Base-by-base conservation (phyloP, 2,329 filamentous ascomycete species). In the Septoria petroselini region DNA sequence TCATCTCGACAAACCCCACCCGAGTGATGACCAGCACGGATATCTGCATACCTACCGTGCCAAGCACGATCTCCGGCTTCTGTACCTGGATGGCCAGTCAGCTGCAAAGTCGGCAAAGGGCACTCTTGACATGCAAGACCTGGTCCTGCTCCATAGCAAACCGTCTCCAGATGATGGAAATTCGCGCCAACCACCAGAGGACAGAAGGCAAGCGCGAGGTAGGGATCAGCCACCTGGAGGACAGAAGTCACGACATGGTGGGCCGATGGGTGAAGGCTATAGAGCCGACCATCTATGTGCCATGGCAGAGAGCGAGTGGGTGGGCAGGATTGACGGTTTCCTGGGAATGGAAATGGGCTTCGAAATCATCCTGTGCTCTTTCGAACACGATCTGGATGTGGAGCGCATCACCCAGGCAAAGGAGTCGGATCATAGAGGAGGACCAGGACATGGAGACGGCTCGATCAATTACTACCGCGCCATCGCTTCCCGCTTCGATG, bases 11-110 rank as follows among this genome's bases (percentile, higher is more conserved):
- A 14, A 48, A 7, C 7, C 23, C 14, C 14, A 35, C 1, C 15
- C 27, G 11, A 25, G 49, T 23, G 41, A 54, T 9, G 54, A 55
- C 2, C 14, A 33, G 2, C 35, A 34, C 19, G 84, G 85, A 6
- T 86, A 82, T 58, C 70, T 88, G 1, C 85, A 88, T 59, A 83
- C 78, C 0, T 89, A 88, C 62, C 73, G 73, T 5, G 76, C 83
- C 2, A 76, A 70, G 1, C 74, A 78, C 11, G 70, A 77, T 3
- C 69, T 88, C 1, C 75, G 76, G 8, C 70, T 88, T 2, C 69
- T 89, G 2, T 86, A 88, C 60, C 64, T 88, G 12, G 86, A 89
- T 61, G 85, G 85, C 3, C 82, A 84, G 73, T 78, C 79, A 2
- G 85, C 83, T 0, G 85, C 75, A 1, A 88, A 88, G 58, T 80